Percentiles rank a stretch among this genome's conserved stretches.
Evolutionary conservation across 163 green algal genomes (phyloP).

Genomic region (Scenedesmus sp.): DNA sequence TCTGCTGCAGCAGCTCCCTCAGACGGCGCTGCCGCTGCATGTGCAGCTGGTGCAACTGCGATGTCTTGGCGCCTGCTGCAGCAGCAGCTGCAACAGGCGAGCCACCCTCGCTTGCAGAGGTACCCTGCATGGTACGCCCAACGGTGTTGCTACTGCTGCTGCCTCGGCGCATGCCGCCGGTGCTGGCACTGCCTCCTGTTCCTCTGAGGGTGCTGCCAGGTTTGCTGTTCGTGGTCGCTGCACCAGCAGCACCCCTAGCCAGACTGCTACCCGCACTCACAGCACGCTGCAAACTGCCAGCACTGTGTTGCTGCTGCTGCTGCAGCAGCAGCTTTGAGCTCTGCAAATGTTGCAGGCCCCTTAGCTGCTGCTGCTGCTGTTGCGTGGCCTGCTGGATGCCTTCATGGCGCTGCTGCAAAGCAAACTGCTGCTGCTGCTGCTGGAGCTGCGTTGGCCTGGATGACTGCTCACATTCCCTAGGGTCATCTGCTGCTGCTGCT

Average conservation of each 20-base stretch:
- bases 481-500: neutral
- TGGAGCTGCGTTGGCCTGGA: neutral
- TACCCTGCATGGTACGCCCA: neutral
- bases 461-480: neutral
- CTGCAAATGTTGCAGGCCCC: slow-evolving; percentile 19
- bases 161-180: neutral
- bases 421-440: neutral
- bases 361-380: slow-evolving; percentile 6
- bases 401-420: neutral
- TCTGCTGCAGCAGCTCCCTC: neutral
- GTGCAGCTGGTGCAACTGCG: neutral
- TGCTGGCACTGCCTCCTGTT: neutral
- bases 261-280: neutral
- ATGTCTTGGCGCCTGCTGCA: neutral
- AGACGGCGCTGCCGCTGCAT: neutral
- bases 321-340: slow-evolving; percentile 1
- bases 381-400: neutral
- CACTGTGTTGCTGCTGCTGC: neutral
- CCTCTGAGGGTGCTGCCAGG: neutral
- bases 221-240: neutral
- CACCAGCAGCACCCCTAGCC: neutral
- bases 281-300: neutral
- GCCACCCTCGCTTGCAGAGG: neutral
- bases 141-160: neutral
- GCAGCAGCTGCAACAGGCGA: neutral